Percentiles rank a stretch among this genome's conserved stretches.
These are phyloP conservation scores for Diaporthe citrichinensis DNA, from an alignment of 2,329 filamentous ascomycete genomes.

Conservation along the genomic window DNA sequence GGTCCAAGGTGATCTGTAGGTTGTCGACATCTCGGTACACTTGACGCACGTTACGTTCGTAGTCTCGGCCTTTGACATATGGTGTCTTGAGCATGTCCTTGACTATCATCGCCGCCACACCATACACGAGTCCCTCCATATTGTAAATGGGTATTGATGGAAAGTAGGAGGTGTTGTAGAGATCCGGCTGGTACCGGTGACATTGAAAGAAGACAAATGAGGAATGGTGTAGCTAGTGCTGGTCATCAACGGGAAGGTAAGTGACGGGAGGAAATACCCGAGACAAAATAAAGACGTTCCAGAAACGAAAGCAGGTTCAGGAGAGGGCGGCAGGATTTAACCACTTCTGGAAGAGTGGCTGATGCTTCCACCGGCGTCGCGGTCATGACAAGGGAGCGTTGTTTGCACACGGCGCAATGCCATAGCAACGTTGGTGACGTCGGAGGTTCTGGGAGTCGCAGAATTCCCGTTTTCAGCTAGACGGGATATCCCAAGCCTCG, in stretches of 20 bases:
- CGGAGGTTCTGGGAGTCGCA: conserved; percentile 24
- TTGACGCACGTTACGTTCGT: conserved; percentile 37
- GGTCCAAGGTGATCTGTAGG: conserved; percentile 32
- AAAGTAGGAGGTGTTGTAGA: background rate
- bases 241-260: background rate
- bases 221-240: background rate
- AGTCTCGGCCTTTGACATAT: conserved; percentile 33
- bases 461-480: conserved; percentile 26
- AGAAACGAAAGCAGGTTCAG: background rate
- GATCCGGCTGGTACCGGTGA: background rate
- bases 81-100: conserved; percentile 34
- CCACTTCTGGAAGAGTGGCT: conserved; percentile 17
- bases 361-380: conserved; percentile 2
- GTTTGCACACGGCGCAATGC: conserved; percentile 1
- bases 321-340: conserved; percentile 15
- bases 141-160: background rate
- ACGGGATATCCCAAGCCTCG: conserved; percentile 11
- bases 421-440: conserved; percentile 21
- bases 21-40: conserved; percentile 35
- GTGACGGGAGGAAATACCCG: background rate
- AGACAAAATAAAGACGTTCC: background rate
- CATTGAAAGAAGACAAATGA: background rate
- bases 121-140: conserved; percentile 31
- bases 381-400: conserved; percentile 14
- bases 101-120: conserved; percentile 35